phyloP scores from a whole-genome alignment of 2,329 filamentous ascomycete genomes.

The Penicillium sp. region DNA sequence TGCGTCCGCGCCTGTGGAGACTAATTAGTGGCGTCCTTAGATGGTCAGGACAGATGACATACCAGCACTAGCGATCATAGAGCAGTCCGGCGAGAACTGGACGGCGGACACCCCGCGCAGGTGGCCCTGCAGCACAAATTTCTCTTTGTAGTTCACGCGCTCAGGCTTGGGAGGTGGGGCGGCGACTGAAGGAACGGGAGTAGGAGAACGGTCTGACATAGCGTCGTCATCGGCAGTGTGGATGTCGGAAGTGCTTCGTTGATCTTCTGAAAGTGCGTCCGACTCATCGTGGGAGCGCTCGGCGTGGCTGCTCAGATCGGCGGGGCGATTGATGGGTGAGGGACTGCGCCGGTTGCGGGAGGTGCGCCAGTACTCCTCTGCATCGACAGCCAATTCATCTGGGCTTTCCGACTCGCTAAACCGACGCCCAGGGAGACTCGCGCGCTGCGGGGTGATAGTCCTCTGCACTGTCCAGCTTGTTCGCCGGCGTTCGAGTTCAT shows the following conservation, averaged over 20 bases:
- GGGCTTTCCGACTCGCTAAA: constrained; percentile 42
- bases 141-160: constrained; percentile 64
- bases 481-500: constrained; percentile 36
- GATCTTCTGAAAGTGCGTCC: constrained; percentile 22
- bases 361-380: constrained; percentile 35
- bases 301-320: constrained; percentile 12
- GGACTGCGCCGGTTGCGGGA: constrained; percentile 27
- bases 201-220: constrained; percentile 33
- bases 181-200: constrained; percentile 40
- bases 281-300: constrained; percentile 10
- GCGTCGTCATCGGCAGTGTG: constrained; percentile 13
- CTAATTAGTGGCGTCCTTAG: not conserved
- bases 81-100: constrained; percentile 85
- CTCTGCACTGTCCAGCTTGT: constrained; percentile 37
- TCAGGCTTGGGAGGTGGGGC: constrained; percentile 51
- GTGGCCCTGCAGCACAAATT: constrained; percentile 73
- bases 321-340: constrained; percentile 20
- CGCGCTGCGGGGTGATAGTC: constrained; percentile 30
- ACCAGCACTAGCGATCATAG: constrained; percentile 83
- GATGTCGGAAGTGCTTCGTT: constrained; percentile 15
- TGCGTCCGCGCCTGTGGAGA: constrained; percentile 66
- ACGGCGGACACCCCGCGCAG: constrained; percentile 76
- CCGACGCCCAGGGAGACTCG: constrained; percentile 26
- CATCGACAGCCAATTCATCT: constrained; percentile 46
- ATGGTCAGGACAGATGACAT: constrained; percentile 26